Evolutionary conservation across 2,329 filamentous ascomycete genomes (phyloP), one percentile per base, ranked within the genome.

Genomic region (Helotiales sp.): DNA sequence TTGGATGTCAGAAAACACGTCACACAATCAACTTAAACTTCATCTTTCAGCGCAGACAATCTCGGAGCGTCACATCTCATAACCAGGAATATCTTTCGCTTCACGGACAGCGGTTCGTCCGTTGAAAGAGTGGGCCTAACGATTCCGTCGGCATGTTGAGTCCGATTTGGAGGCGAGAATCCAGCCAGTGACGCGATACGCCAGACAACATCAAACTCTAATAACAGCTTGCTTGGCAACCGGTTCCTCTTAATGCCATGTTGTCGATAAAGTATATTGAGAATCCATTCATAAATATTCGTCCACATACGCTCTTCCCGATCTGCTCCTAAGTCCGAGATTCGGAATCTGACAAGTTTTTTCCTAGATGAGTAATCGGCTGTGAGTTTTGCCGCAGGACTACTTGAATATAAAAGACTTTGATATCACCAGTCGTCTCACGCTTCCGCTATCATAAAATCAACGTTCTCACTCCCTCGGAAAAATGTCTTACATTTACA

Each of bases 401-500:
- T 40, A 11, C 10, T 22, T 34, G 3, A 15, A 47, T 22, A 22
- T 24, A 47, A 8, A 47, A 34, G n/a, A 20, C 15, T 3, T 55
- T 17, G 15, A 34, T 22, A 34, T 20, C 50, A 20, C 26, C 40
- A 8, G 8, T 6, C 8, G 4, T 28, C 15, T 28, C 15, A 43
- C 13, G 13, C 24, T 28, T 50, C 24, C 13, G 13, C 28, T 15
- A 28, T 50, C 47, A 63, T 7, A n/a, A 71, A 45, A 75, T 34
- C 26, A 15, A 34, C 17, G 17, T 20, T 8, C 13, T 52, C 3
- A 6, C 15, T 11, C 40, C 20, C 50, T 58, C 37, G 8, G 13
- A 64, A n/a, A 62, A 47, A 72, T 73, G 70, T 26, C 64, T 3
- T 68, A 67, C 54, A 65, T 63, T 22, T 74, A 73, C 49, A 67